Base-by-base conservation (phyloP, 2,329 filamentous ascomycete genomes). In the Cordyceps sp. region DNA sequence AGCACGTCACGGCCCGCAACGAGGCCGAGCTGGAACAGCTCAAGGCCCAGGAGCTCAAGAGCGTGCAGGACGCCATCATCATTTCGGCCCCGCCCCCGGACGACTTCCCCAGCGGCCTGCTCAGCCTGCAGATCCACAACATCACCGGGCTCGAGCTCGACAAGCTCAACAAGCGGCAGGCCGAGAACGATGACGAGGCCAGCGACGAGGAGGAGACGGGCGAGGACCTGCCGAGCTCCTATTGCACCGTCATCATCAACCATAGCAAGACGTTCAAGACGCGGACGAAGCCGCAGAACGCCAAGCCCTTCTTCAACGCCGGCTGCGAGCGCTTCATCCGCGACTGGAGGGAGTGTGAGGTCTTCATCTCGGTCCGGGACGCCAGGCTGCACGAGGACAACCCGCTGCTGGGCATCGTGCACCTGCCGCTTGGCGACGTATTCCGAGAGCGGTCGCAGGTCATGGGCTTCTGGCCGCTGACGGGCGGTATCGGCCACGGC, bases 221-320 rank as follows among this genome's bases (percentile, higher is more conserved):
- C 42, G 77, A 74, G 39, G 68, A 77, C 31, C 61, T 96, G 20
- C 90, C 90, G 0, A 93, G 79, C 38, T 82, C 83, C 25, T 98
- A 98, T 57, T 94, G 86, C 58, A 94, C 66, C 21, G 68, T 84
- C 41, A 78, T 83, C 27, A 53, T 84, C 41, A 82, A 84, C 45
- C 77, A 84, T 45, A 66, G 67, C 40, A 82, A 69, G 47, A 58
- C 65, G 10, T 85, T 76, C 55, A 73, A 67, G 42, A 81, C 78
- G 2, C 60, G 79, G 13, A 81, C 78, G 1, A 84, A 85, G 52
- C 78, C 79, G 1, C 81, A 82, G 54, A 83, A 82, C 38, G 66
- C 73, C 0, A 82, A 81, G 43, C 79, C 79, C 0, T 84, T 83
- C 50, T 84, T 79, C 60, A 84, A 84, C 40, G 78, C 79, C 3